Evolutionary conservation across 257 asterid genomes (phyloP).

Genomic region (Solanum dulcamara): DNA sequence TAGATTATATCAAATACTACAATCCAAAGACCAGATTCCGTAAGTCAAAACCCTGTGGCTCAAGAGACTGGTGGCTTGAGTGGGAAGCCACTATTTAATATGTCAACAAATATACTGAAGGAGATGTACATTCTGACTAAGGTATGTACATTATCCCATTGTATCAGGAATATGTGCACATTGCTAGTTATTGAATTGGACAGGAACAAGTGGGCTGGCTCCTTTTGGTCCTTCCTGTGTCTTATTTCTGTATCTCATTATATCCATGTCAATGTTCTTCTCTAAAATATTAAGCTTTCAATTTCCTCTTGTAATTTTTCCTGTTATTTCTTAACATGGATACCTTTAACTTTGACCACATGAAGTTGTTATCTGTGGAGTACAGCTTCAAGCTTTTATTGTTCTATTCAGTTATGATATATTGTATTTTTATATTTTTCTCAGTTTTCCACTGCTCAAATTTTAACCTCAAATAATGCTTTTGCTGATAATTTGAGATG

Average conservation of each 20-base stretch:
- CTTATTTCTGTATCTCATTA: not conserved
- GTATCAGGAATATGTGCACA: not conserved
- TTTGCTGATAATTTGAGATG: not conserved
- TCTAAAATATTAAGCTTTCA: not conserved
- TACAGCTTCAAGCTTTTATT: not conserved
- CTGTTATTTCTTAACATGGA: not conserved
- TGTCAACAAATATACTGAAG: constrained; percentile 68
- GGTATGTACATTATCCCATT: constrained; percentile 31
- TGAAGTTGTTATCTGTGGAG: not conserved
- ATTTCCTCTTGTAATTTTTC: not conserved
- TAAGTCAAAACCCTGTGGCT: constrained; percentile 44
- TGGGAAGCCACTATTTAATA: constrained; percentile 65
- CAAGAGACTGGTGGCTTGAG: constrained; percentile 93
- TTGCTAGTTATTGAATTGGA: not conserved
- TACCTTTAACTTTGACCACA: not conserved
- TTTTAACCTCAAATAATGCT: not conserved
- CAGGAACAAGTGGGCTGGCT: not conserved
- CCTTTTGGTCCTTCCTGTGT: not conserved
- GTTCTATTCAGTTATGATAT: not conserved
- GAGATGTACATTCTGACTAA: constrained; percentile 86
- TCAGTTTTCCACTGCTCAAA: not conserved
- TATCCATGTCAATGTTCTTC: not conserved
- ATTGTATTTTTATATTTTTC: not conserved
- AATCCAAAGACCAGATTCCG: constrained; percentile 72
- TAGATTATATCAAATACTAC: constrained; percentile 92